Percentiles rank a stretch among this genome's conserved stretches.
Evolutionary conservation across 805 yeast genomes (phyloP).

Genomic region (Osmozyma mogii): DNA sequence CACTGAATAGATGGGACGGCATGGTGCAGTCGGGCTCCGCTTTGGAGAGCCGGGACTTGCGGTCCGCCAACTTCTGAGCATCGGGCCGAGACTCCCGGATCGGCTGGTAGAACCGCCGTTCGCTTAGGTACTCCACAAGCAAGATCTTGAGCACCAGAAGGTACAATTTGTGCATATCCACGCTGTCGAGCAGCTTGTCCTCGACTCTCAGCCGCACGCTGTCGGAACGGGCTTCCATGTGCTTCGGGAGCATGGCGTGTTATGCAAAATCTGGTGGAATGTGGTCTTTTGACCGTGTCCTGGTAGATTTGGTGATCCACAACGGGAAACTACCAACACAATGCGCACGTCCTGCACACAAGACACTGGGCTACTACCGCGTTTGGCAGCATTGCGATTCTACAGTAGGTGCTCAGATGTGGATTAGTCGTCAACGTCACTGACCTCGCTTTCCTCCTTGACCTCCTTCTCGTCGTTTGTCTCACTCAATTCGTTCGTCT

Average conservation of each 20-base stretch:
- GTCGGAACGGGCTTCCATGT: no score
- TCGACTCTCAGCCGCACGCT: conserved; percentile 10
- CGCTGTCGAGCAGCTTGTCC: conserved; percentile 13
- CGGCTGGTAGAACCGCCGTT: conserved; percentile 50
- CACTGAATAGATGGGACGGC: conserved; percentile 29
- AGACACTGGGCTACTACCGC: no score
- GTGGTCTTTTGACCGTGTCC: no score
- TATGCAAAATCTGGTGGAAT: no score
- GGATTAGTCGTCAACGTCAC: conserved; percentile 18
- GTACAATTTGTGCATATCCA: conserved; percentile 31
- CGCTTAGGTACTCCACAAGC: conserved; percentile 52
- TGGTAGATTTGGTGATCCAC: no score
- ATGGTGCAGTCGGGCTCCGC: conserved; percentile 13
- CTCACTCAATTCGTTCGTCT: not conserved
- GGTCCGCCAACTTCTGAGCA: not conserved
- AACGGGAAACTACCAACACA: no score
- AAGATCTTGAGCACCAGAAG: conserved; percentile 46
- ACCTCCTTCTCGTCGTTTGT: conserved; percentile 2
- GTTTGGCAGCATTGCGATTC: no score
- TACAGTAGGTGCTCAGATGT: conserved; percentile 19
- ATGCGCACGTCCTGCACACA: no score
- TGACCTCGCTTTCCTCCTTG: conserved; percentile 3
- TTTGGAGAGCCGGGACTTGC: conserved; percentile 9
- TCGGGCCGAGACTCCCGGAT: conserved; percentile 4
- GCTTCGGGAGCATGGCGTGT: no score